Evolutionary conservation across 2,329 filamentous ascomycete species (phyloP).

Genomic region (Fusarium compactum): DNA sequence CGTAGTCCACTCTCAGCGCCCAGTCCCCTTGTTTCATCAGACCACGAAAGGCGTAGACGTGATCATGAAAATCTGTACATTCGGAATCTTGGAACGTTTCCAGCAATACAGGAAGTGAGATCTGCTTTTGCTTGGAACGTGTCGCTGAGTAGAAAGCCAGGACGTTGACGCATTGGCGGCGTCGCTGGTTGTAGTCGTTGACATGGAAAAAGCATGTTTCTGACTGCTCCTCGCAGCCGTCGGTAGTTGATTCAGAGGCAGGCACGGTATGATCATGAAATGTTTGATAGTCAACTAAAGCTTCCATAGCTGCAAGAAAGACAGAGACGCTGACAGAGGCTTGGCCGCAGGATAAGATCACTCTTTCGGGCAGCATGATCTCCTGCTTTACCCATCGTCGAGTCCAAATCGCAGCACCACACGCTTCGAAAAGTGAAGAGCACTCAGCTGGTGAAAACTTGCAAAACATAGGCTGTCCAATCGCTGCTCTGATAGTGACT

Average conservation of each 20-base stretch:
- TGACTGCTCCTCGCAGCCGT: neutral
- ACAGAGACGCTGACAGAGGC: neutral
- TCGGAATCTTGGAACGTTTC: neutral
- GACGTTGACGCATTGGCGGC: neutral
- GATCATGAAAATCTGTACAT: neutral
- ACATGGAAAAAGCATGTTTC: neutral
- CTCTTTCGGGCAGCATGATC: neutral
- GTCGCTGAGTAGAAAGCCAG: neutral
- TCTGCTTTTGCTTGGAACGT: neutral
- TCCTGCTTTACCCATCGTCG: neutral
- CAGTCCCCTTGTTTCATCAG: neutral
- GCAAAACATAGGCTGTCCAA: neutral
- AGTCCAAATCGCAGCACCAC: neutral
- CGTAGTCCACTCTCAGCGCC: neutral
- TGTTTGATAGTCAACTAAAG: neutral
- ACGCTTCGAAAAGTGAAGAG: neutral
- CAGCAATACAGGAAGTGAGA: neutral
- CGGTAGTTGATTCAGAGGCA: accelerated
- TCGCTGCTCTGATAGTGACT: neutral
- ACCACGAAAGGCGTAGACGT: neutral
- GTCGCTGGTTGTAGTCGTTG: neutral
- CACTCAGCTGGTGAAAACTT: neutral
- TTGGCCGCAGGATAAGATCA: neutral
- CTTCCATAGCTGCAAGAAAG: neutral
- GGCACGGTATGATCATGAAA: neutral